Percentiles rank a stretch among this genome's conserved stretches.
phyloP scores from a whole-genome alignment of 768 basidiomycete genomes.

The Lentinula guzmanii region DNA sequence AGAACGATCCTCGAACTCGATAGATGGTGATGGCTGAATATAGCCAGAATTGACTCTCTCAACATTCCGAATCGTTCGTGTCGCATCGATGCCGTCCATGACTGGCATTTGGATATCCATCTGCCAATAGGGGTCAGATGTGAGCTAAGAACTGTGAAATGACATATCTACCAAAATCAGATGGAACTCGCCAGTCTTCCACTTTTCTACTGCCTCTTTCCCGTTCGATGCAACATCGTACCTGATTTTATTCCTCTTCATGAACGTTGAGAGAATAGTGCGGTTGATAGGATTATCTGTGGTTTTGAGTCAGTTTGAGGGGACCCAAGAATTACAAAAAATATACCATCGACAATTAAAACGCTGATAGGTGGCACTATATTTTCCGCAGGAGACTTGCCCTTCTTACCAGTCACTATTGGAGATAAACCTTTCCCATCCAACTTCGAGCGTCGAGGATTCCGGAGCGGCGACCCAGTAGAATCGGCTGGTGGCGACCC shows the following conservation, averaged over 20 bases:
- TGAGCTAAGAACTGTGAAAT: background rate
- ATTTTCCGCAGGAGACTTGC: constrained; percentile 50
- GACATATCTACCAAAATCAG: constrained; percentile 77
- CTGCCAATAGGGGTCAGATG: constrained; percentile 31
- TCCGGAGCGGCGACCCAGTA: background rate
- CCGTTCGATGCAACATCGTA: constrained; percentile 94
- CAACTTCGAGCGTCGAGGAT: constrained; percentile 16
- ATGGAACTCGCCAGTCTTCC: constrained; percentile 90
- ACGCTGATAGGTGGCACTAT: constrained; percentile 97
- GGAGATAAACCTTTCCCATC: constrained; percentile 20
- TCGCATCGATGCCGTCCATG: constrained; percentile 97
- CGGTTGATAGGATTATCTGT: constrained; percentile 98
- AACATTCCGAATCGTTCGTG: constrained; percentile 86
- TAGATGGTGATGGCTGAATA: constrained; percentile 47
- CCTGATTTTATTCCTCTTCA: constrained; percentile 94
- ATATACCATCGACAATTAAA: constrained; percentile 92
- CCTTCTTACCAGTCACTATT: constrained; percentile 38
- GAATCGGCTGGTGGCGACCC: constrained; percentile 10
- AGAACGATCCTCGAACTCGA: constrained; percentile 31
- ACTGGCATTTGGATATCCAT: constrained; percentile 99
- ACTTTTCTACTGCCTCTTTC: constrained; percentile 92
- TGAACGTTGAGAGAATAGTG: constrained; percentile 93
- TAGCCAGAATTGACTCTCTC: constrained; percentile 58
- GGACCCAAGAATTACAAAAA: background rate
- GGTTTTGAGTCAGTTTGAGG: background rate